phyloP scores from a whole-genome alignment of 805 yeast species.

The Pichia ethanolica region DNA sequence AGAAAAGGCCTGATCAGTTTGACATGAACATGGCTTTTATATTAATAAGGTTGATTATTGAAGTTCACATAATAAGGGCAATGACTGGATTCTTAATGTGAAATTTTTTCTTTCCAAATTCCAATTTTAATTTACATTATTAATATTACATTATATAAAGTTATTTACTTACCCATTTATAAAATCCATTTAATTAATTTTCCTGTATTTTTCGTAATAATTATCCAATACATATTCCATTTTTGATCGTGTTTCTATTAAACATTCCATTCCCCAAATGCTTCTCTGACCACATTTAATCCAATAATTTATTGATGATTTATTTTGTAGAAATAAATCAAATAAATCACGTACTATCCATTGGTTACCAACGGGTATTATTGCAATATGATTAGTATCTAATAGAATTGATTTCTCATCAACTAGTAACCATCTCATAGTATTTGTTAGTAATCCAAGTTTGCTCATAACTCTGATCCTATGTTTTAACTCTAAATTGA shows the following conservation, averaged over 20 bases:
- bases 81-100: too few relatives aligned
- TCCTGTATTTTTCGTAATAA: constrained; percentile 38
- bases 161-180: not conserved
- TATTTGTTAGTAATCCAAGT: constrained; percentile 63
- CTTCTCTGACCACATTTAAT: constrained; percentile 83
- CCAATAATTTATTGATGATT: constrained; percentile 75
- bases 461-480: constrained; percentile 74
- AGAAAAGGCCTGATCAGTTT: too few relatives aligned
- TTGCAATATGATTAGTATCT: constrained; percentile 71
- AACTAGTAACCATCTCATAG: constrained; percentile 67
- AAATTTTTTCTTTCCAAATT: too few relatives aligned
- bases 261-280: constrained; percentile 85
- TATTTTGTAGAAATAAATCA: constrained; percentile 69
- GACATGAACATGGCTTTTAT: too few relatives aligned
- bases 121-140: not conserved
- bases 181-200: constrained; percentile 1
- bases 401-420: constrained; percentile 83
- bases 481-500: constrained; percentile 77
- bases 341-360: constrained; percentile 58
- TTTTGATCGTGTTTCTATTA: constrained; percentile 80
- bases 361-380: constrained; percentile 79
- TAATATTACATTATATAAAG: not conserved
- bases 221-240: constrained; percentile 86
- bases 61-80: too few relatives aligned
- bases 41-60: too few relatives aligned